Percentiles rank a stretch among this genome's conserved stretches.
Conservation (phyloP, 2,329 filamentous ascomycete species). For the Ophiostoma sp. region DNA sequence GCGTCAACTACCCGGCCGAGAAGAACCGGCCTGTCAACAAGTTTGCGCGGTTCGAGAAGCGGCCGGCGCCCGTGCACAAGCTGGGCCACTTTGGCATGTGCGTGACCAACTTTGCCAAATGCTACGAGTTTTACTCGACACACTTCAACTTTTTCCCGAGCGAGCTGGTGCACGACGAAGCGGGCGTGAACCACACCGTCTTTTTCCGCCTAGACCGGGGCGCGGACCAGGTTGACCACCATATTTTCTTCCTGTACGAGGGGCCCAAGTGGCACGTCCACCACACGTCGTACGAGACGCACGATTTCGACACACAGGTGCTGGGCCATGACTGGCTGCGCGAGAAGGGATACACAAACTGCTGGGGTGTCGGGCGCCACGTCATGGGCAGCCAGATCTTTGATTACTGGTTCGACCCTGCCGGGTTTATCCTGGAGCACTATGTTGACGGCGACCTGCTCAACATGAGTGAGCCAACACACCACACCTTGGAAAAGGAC, state of each 20-base stretch:
- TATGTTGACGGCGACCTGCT: slow-evolving; percentile 67
- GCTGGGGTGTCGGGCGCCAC: slow-evolving; percentile 68
- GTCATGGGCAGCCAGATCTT: slow-evolving; percentile 67
- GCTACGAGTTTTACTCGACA: slow-evolving; percentile 46
- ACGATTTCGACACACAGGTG: slow-evolving; percentile 65
- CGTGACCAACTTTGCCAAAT: slow-evolving; percentile 46
- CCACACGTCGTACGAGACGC: slow-evolving; percentile 64
- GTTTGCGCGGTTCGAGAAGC: slow-evolving; percentile 49
- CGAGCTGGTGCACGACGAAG: slow-evolving; percentile 41
- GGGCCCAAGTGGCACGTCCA: slow-evolving; percentile 53
- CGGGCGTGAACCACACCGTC: slow-evolving; percentile 38
- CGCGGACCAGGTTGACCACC: slow-evolving; percentile 45
- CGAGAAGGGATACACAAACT: slow-evolving; percentile 56
- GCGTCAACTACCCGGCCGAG: slow-evolving; percentile 46
- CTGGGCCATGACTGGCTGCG: slow-evolving; percentile 65
- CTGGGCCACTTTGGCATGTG: slow-evolving; percentile 52
- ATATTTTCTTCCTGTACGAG: slow-evolving; percentile 48
- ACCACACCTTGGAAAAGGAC: slow-evolving; percentile 38
- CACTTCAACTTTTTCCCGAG: slow-evolving; percentile 50
- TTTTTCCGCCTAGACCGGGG: slow-evolving; percentile 46
- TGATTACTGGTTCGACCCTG: slow-evolving; percentile 63
- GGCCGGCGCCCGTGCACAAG: slow-evolving; percentile 42
- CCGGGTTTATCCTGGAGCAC: slow-evolving; percentile 60
- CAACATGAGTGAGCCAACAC: slow-evolving; percentile 47
- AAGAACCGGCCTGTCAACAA: slow-evolving; percentile 46